Percentiles rank a stretch among this genome's conserved stretches.
phyloP scores from a whole-genome alignment of 192 early-diverging fungal genomes.

The Coemansia sp. region DNA sequence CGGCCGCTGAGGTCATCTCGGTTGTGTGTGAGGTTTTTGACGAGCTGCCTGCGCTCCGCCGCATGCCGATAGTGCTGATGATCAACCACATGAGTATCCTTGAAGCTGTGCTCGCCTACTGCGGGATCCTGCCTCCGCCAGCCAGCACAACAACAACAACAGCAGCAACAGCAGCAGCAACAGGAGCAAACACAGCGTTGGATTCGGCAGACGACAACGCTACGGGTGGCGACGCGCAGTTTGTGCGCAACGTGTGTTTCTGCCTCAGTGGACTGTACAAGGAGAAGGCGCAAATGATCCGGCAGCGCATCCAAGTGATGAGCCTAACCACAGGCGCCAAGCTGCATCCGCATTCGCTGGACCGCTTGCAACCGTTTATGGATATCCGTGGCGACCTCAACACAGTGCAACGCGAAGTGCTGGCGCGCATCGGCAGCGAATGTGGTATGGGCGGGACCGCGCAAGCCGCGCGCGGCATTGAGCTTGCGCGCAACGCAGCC shows the following conservation, averaged over 20 bases:
- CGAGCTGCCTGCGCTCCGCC: slow-evolving; percentile 67
- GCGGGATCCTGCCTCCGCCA: slow-evolving; percentile 60
- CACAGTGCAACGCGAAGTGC: slow-evolving; percentile 42
- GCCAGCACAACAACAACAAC: slow-evolving; percentile 37
- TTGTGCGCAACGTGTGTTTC: slow-evolving; percentile 57
- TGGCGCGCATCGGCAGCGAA: slow-evolving; percentile 41
- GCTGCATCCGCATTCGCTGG: slow-evolving; percentile 62
- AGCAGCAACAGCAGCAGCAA: slow-evolving; percentile 6
- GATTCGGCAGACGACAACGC: slow-evolving; percentile 7
- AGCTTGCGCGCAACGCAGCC: slow-evolving; percentile 24
- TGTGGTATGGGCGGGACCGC: slow-evolving; percentile 29
- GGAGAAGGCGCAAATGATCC: slow-evolving; percentile 36
- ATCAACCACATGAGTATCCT: slow-evolving; percentile 78
- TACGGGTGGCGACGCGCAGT: slow-evolving; percentile 19
- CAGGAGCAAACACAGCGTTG: neutral
- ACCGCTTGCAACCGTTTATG: slow-evolving; percentile 67
- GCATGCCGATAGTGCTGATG: slow-evolving; percentile 62
- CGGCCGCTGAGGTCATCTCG: slow-evolving; percentile 89
- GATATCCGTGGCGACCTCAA: slow-evolving; percentile 59
- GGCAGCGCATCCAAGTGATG: slow-evolving; percentile 50
- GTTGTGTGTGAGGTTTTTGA: slow-evolving; percentile 74
- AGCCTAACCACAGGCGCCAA: slow-evolving; percentile 65
- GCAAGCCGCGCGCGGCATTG: slow-evolving; percentile 27
- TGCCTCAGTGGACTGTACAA: slow-evolving; percentile 64
- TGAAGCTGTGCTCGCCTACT: slow-evolving; percentile 73